Percentiles rank a stretch among this genome's conserved stretches.
Conservation (phyloP, 2,329 filamentous ascomycete species). For the Herpotrichia juniperi region DNA sequence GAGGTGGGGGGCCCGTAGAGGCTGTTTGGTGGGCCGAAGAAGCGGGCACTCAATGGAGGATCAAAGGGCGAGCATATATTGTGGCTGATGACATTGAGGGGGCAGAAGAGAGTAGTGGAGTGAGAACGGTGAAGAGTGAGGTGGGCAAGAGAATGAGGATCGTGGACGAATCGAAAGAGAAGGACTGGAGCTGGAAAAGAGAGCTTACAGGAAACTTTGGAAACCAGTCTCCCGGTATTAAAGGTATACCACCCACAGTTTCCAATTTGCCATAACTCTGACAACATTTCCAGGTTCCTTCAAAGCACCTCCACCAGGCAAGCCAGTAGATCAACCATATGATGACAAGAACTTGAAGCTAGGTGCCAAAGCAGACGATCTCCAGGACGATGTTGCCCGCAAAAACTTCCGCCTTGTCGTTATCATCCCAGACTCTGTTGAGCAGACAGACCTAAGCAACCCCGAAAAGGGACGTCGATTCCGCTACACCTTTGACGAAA, state of each 20-base stretch:
- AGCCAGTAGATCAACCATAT: conserved; percentile 51
- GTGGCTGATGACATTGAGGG: conserved; percentile 72
- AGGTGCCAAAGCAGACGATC: conserved; percentile 70
- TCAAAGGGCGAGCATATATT: conserved; percentile 78
- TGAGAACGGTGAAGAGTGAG: conserved; percentile 64
- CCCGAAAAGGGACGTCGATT: conserved; percentile 68
- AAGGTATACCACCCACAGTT: conserved; percentile 64
- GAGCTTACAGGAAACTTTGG: conserved; percentile 90
- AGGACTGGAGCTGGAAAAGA: conserved; percentile 75
- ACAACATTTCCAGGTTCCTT: conserved; percentile 61
- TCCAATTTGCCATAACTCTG: background rate
- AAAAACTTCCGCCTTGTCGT: conserved; percentile 85
- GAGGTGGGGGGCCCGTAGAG: conserved; percentile 76
- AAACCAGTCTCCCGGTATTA: conserved; percentile 81
- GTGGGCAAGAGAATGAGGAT: conserved; percentile 69
- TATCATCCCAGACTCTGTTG: conserved; percentile 80
- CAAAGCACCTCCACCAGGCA: conserved; percentile 61
- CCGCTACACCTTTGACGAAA: conserved; percentile 66
- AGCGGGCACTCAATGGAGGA: conserved; percentile 79
- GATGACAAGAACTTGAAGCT: conserved; percentile 53
- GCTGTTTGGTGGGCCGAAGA: conserved; percentile 81
- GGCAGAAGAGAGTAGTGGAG: conserved; percentile 59
- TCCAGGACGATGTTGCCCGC: conserved; percentile 74
- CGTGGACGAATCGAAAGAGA: conserved; percentile 50
- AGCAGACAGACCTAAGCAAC: conserved; percentile 74